A percentile compares a stretch with the other conserved stretches of the same genome.
Evolutionary conservation across 805 yeast species (phyloP).

Genomic region (Lachancea kluyveri): DNA sequence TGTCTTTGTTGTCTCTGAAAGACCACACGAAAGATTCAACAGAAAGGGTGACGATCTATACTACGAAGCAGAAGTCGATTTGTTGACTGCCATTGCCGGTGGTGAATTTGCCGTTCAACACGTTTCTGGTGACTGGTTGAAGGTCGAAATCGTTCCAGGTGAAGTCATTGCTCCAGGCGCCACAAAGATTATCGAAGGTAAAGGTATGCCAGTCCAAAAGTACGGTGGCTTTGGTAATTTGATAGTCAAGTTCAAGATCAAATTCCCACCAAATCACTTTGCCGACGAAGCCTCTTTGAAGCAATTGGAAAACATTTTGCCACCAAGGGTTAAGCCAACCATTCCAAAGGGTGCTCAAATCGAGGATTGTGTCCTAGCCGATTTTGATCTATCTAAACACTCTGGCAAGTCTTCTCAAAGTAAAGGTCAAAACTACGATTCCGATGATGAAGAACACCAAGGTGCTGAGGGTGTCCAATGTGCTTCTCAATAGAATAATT

Average conservation of each 20-base stretch:
- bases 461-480: slow-evolving; percentile 51
- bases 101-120: slow-evolving; percentile 87
- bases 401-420: slow-evolving; percentile 34
- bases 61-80: slow-evolving; percentile 81
- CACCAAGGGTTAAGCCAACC: slow-evolving; percentile 55
- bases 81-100: slow-evolving; percentile 93
- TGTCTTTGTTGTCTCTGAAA: slow-evolving; percentile 83
- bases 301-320: slow-evolving; percentile 69
- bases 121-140: slow-evolving; percentile 85
- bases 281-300: slow-evolving; percentile 70
- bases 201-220: slow-evolving; percentile 96
- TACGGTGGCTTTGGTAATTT: slow-evolving; percentile 86
- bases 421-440: slow-evolving; percentile 38
- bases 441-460: slow-evolving; percentile 48
- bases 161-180: slow-evolving; percentile 85
- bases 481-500: slow-evolving; percentile 66
- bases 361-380: slow-evolving; percentile 73
- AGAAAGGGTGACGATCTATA: slow-evolving; percentile 87
- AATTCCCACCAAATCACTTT: slow-evolving; percentile 77
- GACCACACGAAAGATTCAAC: slow-evolving; percentile 73
- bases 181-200: slow-evolving; percentile 75
- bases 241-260: slow-evolving; percentile 77
- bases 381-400: slow-evolving; percentile 61
- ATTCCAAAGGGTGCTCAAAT: slow-evolving; percentile 70
- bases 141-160: slow-evolving; percentile 80